Evolutionary conservation across 805 yeast genomes (phyloP).

Genomic region (Candida namnaoensis): DNA sequence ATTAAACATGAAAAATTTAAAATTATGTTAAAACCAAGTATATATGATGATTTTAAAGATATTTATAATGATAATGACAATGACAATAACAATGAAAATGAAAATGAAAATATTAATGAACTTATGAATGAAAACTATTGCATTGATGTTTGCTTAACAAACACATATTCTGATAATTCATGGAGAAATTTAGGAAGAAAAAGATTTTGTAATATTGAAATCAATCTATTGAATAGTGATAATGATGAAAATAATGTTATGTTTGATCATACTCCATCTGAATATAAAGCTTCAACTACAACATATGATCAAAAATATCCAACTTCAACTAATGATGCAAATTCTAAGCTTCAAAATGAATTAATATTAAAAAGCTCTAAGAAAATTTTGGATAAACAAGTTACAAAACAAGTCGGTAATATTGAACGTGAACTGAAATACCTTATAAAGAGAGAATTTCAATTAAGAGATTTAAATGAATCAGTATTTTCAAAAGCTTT

Average conservation of each 20-base stretch:
- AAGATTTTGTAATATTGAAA: not conserved
- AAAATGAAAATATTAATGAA: not conserved
- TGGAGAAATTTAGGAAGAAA: conserved; percentile 21
- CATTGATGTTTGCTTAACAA: conserved; percentile 20
- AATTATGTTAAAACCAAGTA: conserved; percentile 6
- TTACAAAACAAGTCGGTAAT: not conserved
- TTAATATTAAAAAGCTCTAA: not conserved
- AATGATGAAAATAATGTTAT: conserved; percentile 1
- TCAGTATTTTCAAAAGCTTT: conserved; percentile 4
- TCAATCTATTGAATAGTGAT: not conserved
- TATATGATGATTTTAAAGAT: too few relatives aligned
- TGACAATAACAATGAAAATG: not conserved
- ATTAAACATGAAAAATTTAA: conserved; percentile 3
- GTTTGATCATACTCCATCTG: conserved; percentile 2
- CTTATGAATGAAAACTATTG: too few relatives aligned
- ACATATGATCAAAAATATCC: too few relatives aligned
- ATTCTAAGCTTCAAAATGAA: conserved; percentile 4
- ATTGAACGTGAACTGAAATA: conserved; percentile 1
- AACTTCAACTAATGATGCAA: not conserved
- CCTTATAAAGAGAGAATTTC: conserved; percentile 7
- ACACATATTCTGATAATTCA: conserved; percentile 22
- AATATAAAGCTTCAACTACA: not conserved
- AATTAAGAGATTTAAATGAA: conserved; percentile 14
- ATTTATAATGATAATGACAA: conserved; percentile 1
- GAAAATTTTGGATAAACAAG: not conserved